These are phyloP conservation scores for Quillaja saponaria DNA, from an alignment of 306 rosid genomes.

Conservation along the genomic window DNA sequence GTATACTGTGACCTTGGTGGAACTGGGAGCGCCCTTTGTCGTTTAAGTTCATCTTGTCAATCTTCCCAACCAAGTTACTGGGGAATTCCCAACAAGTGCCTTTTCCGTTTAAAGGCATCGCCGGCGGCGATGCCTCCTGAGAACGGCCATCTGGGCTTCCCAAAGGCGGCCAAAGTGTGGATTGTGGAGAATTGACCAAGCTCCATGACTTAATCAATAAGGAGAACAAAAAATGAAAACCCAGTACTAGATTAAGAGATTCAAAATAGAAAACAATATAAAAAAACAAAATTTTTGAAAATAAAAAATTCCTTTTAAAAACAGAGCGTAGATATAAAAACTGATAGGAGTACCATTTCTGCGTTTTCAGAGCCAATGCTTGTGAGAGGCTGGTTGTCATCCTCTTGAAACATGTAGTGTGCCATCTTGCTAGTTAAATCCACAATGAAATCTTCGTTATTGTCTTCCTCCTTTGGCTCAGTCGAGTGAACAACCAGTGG, in stretches of 20 bases:
- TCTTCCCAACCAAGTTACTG: conserved; percentile 22
- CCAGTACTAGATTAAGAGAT: too few relatives aligned
- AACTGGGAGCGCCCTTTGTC: conserved; percentile 18
- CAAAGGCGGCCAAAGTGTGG: conserved; percentile 49
- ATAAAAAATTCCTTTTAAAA: too few relatives aligned
- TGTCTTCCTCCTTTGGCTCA: conserved; percentile 24
- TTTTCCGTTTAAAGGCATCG: conserved; percentile 37
- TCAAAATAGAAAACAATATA: background rate
- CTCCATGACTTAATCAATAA: conserved; percentile 43
- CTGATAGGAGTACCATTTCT: conserved; percentile 31
- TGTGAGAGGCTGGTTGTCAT: conserved; percentile 17
- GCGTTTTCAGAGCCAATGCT: conserved; percentile 29
- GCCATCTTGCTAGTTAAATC: conserved; percentile 63
- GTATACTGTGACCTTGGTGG: conserved; percentile 17
- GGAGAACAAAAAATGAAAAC: conserved; percentile 2
- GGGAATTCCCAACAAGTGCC: conserved; percentile 28
- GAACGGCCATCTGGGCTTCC: conserved; percentile 53
- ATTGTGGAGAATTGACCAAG: conserved; percentile 41
- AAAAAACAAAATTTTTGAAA: background rate
- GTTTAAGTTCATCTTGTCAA: conserved; percentile 47
- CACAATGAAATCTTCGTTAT: conserved; percentile 51
- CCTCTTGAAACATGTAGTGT: conserved; percentile 50
- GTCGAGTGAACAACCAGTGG: conserved; percentile 24
- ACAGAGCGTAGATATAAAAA: background rate
- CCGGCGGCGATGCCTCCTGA: conserved; percentile 54